These are phyloP conservation scores for Geotrichum cucujoidarum DNA, from an alignment of 1,139 yeast species.

Conservation along the genomic window DNA sequence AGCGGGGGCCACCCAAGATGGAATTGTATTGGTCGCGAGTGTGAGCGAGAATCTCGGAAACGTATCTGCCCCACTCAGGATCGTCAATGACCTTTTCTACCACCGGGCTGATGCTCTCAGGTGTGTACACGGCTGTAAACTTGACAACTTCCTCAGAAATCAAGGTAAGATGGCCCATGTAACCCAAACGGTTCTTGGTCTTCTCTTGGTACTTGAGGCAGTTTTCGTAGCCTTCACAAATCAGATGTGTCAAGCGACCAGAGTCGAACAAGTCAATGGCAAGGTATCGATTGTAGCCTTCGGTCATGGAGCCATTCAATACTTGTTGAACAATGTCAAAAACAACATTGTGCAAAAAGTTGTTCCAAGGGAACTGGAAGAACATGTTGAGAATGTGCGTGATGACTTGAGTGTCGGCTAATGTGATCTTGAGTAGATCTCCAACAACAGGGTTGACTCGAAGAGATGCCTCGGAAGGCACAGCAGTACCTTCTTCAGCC, in stretches of 20 bases:
- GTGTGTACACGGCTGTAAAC: constrained; percentile 72
- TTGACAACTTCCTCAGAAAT: constrained; percentile 95
- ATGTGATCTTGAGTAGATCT: constrained; percentile 77
- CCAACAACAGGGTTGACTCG: constrained; percentile 80
- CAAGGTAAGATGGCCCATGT: constrained; percentile 93
- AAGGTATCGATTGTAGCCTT: constrained; percentile 79
- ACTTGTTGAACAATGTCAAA: constrained; percentile 97
- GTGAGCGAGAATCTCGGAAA: constrained; percentile 74
- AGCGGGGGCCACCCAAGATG: constrained; percentile 76
- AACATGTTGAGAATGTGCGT: constrained; percentile 76
- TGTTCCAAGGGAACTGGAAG: constrained; percentile 95
- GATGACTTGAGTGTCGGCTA: constrained; percentile 76
- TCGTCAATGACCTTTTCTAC: constrained; percentile 54
- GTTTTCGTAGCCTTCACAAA: constrained; percentile 73
- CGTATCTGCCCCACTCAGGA: constrained; percentile 77
- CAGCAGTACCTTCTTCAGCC: neutral
- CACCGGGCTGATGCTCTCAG: constrained; percentile 53
- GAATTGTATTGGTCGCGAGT: constrained; percentile 93
- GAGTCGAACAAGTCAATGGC: constrained; percentile 82
- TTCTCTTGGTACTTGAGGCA: constrained; percentile 64
- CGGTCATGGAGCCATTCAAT: constrained; percentile 91
- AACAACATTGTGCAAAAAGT: constrained; percentile 93
- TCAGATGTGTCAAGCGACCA: constrained; percentile 71
- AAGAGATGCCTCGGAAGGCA: constrained; percentile 30
- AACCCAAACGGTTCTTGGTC: constrained; percentile 72